A percentile compares a stretch with the other conserved stretches of the same genome.
Conservation (phyloP, 192 early-diverging fungal genomes). For the Allomyces arbusculus region DNA sequence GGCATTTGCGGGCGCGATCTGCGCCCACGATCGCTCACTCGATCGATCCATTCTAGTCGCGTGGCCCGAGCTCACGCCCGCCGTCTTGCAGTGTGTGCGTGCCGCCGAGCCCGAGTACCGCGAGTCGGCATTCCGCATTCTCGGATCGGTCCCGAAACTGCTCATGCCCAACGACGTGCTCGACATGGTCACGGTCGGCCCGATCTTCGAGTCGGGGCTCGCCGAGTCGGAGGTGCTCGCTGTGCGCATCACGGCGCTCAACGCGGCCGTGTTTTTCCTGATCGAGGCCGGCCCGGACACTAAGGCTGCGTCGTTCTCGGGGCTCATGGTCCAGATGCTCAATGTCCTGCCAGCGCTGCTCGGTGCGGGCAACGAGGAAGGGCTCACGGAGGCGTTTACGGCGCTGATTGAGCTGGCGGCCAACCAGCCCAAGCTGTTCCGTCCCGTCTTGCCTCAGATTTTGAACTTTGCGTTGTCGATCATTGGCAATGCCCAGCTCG, state of each 20-base stretch:
- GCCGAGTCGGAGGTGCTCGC: slow-evolving; percentile 34
- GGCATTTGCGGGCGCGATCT: neutral
- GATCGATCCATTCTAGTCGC: slow-evolving; percentile 18
- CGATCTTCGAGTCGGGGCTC: slow-evolving; percentile 52
- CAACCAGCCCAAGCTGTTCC: slow-evolving; percentile 61
- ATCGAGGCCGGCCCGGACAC: slow-evolving; percentile 32
- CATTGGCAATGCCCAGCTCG: slow-evolving; percentile 60
- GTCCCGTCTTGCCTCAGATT: slow-evolving; percentile 47
- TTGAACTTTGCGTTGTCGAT: slow-evolving; percentile 54
- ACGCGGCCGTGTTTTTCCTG: slow-evolving; percentile 59
- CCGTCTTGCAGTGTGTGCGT: slow-evolving; percentile 62
- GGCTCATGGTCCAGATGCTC: slow-evolving; percentile 63
- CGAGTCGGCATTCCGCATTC: slow-evolving; percentile 78
- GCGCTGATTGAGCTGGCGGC: slow-evolving; percentile 77
- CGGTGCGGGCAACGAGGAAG: slow-evolving; percentile 44
- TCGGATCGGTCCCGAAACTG: slow-evolving; percentile 59
- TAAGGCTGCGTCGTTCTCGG: slow-evolving; percentile 28
- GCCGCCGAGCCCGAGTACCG: slow-evolving; percentile 51
- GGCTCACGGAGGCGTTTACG: slow-evolving; percentile 46
- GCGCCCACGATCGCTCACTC: slow-evolving; percentile 7
- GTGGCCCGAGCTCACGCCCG: slow-evolving; percentile 65
- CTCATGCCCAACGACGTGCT: slow-evolving; percentile 18
- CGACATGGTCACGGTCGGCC: slow-evolving; percentile 1
- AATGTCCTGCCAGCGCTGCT: slow-evolving; percentile 53
- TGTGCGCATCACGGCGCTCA: slow-evolving; percentile 54